These are phyloP conservation scores for Metschnikowia lunata DNA, from an alignment of 805 yeast species.

Conservation along the genomic window DNA sequence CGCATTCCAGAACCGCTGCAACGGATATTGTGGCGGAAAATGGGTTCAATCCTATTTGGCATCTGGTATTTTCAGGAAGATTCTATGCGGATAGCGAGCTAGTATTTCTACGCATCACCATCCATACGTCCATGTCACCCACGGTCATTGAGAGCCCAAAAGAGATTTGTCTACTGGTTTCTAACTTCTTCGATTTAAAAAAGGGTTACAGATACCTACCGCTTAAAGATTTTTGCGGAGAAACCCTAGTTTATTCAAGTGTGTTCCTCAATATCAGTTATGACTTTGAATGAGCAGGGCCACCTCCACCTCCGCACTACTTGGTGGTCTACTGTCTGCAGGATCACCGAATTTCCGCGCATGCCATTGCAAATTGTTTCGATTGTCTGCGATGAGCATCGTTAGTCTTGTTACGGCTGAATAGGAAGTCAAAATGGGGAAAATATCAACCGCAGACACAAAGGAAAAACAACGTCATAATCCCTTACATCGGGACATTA, in stretches of 20 bases:
- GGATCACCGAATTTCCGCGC: too few relatives aligned
- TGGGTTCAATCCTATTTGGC: slow-evolving; percentile 90
- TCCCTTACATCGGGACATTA: slow-evolving; percentile 74
- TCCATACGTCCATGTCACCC: slow-evolving; percentile 34
- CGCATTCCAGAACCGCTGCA: slow-evolving; percentile 2
- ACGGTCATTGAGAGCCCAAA: slow-evolving; percentile 20
- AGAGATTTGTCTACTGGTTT: slow-evolving; percentile 54
- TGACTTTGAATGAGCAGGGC: too few relatives aligned
- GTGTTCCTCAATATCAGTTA: slow-evolving; percentile 34
- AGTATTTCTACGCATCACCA: slow-evolving; percentile 52
- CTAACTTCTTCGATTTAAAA: slow-evolving; percentile 58
- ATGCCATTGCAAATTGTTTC: too few relatives aligned
- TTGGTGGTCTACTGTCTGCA: too few relatives aligned
- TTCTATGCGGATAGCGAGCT: slow-evolving; percentile 37
- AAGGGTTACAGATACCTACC: slow-evolving; percentile 83
- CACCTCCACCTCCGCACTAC: too few relatives aligned
- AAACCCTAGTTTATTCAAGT: slow-evolving; percentile 55
- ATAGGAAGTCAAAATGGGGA: slow-evolving; percentile 50
- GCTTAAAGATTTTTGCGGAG: slow-evolving; percentile 74
- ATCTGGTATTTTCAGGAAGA: slow-evolving; percentile 45
- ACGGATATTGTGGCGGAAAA: slow-evolving; percentile 47
- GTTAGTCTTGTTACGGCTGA: too few relatives aligned
- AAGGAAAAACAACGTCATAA: slow-evolving; percentile 68
- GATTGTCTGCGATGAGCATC: too few relatives aligned
- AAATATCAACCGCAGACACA: slow-evolving; percentile 40